Evolutionary conservation across 768 basidiomycete species (phyloP), one percentile per base, ranked within the genome.

Genomic region (Heimioporus sp.): DNA sequence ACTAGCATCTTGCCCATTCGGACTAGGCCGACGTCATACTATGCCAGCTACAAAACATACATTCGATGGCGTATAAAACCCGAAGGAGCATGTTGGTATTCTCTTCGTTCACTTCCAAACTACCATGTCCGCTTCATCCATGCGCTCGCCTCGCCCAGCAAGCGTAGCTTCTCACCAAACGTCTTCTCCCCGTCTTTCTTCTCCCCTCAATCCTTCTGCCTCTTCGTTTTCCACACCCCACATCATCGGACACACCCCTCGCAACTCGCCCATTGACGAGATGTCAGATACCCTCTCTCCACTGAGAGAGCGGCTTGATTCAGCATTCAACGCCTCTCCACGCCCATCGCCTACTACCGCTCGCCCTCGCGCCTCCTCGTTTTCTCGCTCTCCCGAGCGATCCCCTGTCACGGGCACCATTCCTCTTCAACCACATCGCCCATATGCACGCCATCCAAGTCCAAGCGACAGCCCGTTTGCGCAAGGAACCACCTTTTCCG

Each of bases 201-300:
- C 64, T 12, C 68, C 61, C 40, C 53, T 68, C 17, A 63, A 63
- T 15, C 64, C 63, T 1, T 50, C 60, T 41, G 48, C 49, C 10
- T 53, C 46, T 19, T 44, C 50, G 12, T 54, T 55, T 24, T 38
- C 46, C 39, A 48, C 50, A 15, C 40, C 40, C 19, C 32, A 41
- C 2, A 32, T 48, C 2, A 24, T 28, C 10, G 47, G 49, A 17
- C 31, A 44, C 32, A 50, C 48, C 4, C 46, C 51, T 9, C 37
- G 43, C 21, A 43, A 55, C 47, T 58, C 56, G 10, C 54, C 56
- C 11, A 21, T 44, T 2, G 31, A 31, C 6, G 63, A 62, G 36
- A 51, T 50, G 37, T 49, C 50, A 10, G 60, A 59, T 17, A 53
- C 54, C 15, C 52, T 59, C 28, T 59, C 60, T 13, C 52, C 62